Evolutionary conservation across 2,329 filamentous ascomycete genomes (phyloP).

Genomic region (Xylariomycetidae sp.): DNA sequence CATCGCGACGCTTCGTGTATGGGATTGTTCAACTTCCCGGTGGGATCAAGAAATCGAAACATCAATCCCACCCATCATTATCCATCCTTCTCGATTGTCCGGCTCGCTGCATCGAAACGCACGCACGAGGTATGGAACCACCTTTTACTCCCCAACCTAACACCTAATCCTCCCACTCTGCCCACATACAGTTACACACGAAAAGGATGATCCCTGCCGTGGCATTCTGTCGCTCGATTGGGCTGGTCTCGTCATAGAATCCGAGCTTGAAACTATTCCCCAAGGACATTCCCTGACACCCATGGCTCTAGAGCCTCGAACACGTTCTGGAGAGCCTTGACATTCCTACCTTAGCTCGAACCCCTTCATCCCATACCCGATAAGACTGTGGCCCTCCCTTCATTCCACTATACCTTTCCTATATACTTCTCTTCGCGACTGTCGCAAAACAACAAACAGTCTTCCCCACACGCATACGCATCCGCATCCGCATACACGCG

Average conservation of each 20-base stretch:
- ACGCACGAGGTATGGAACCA: constrained; percentile 15
- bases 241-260: constrained; percentile 14
- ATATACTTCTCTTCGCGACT: constrained; percentile 15
- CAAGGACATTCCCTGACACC: constrained; percentile 16
- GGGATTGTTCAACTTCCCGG: too few relatives aligned
- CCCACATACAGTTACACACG: constrained; percentile 4
- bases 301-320: too few relatives aligned
- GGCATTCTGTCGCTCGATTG: constrained; percentile 7
- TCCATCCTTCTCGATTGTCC: too few relatives aligned
- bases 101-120: constrained; percentile 15
- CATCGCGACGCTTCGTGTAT: too few relatives aligned
- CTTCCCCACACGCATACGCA: too few relatives aligned
- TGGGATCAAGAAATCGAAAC: too few relatives aligned
- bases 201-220: constrained; percentile 12
- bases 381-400: too few relatives aligned
- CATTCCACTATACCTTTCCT: constrained; percentile 26
- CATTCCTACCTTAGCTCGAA: constrained; percentile 24
- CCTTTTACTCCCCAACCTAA: constrained; percentile 11
- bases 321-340: constrained; percentile 18
- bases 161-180: constrained; percentile 1
- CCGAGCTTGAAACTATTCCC: constrained; percentile 13
- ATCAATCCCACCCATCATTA: too few relatives aligned
- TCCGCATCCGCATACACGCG: too few relatives aligned
- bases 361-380: too few relatives aligned
- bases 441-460: constrained; percentile 19